Evolutionary conservation across 2,329 filamentous ascomycete genomes (phyloP), one percentile per base, ranked within the genome.

Genomic region (Xylaria sp.): DNA sequence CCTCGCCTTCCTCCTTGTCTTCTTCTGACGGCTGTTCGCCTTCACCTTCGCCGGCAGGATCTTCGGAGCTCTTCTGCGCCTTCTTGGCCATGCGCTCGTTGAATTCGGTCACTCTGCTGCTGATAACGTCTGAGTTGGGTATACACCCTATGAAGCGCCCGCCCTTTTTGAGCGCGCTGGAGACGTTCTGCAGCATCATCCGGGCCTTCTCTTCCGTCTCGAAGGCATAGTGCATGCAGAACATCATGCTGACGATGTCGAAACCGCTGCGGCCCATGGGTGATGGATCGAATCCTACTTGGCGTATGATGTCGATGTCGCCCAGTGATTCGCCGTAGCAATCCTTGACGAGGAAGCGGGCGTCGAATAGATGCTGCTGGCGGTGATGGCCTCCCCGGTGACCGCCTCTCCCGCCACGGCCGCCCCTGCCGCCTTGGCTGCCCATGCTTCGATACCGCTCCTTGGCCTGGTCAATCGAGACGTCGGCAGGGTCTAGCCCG

Each of bases 231-330:
- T 99, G 95, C 88, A 99, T 95, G 72, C 93, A 96, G 77, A 99
- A 99, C 95, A 99, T 99, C 87, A 97, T 97, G 74, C 90, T 93
- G 66, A 99, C 94, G 43, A 98, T 91, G 75, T 99, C 95, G 71
- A 98, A 99, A 3, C 94, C 94, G 58, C 90, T 90, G 56, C 87
- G 87, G 64, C 86, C 85, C 87, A 91, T 79, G 81, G 91, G 71
- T 80, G 89, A 89, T 0, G 85, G 82, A 72, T 96, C 92, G 70
- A 97, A 97, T 21, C 95, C 95, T 31, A 99, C 92, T 60, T 96
- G 87, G 51, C 86, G 86, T 52, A 99, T 84, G 68, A 97, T 90
- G 14, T 89, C 87, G 46, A 98, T 83, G 63, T 96, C 89, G 58
- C 88, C 92, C 45, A 99, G 84, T 69, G 87, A 89, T 75, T 95